Evolutionary conservation across 345 rosid species (phyloP).

Genomic region (Syzygium grande): DNA sequence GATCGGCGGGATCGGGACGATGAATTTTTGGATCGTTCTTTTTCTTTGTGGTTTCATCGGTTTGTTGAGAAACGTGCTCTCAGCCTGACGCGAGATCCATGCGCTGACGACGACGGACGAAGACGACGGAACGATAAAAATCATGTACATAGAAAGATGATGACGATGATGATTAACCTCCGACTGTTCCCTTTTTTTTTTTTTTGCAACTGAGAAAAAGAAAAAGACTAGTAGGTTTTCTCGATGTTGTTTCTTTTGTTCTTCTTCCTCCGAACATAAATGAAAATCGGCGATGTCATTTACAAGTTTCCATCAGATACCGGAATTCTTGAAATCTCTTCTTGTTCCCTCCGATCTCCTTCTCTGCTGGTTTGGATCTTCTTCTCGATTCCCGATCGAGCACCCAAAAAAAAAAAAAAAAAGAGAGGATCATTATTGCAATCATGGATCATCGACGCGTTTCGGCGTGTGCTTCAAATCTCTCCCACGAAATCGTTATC

Average conservation of each 20-base stretch:
- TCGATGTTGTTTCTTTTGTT: neutral
- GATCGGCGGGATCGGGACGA: neutral
- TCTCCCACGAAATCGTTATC: neutral
- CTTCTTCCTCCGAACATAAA: neutral
- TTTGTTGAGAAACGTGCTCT: neutral
- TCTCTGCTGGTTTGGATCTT: neutral
- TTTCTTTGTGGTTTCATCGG: neutral
- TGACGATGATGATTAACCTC: neutral
- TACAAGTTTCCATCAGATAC: neutral
- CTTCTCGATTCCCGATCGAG: neutral
- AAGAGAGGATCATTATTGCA: neutral
- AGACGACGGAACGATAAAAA: neutral
- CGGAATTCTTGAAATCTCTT: neutral
- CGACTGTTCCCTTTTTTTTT: neutral
- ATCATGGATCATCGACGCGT: neutral
- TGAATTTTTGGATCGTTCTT: neutral
- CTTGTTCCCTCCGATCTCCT: neutral
- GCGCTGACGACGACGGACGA: neutral
- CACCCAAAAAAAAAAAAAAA: neutral
- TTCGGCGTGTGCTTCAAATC: neutral
- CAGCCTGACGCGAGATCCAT: constrained; percentile 1
- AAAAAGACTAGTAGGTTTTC: neutral
- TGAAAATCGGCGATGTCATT: neutral
- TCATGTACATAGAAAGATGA: neutral
- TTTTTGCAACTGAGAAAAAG: constrained; percentile 13